These are phyloP conservation scores for Polyplosphaeria fusca DNA, from an alignment of 495 filamentous ascomycete species.

Conservation along the genomic window DNA sequence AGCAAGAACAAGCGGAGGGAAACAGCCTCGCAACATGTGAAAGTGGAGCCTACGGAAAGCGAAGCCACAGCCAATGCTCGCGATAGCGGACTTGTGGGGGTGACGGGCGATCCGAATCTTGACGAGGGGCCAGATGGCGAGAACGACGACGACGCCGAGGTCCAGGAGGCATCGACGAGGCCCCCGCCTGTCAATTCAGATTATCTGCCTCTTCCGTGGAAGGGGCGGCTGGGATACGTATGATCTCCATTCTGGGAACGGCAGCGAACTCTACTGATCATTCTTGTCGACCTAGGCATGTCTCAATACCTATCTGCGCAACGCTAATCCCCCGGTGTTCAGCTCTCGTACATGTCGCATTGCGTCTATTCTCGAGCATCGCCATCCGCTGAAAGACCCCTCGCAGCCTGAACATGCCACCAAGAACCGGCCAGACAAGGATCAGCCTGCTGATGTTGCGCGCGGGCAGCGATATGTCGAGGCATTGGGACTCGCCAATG, in stretches of 20 bases:
- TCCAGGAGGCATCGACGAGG: slow-evolving; percentile 51
- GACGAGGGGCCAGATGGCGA: slow-evolving; percentile 38
- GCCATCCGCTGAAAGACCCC: slow-evolving; percentile 73
- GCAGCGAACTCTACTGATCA: slow-evolving; percentile 1
- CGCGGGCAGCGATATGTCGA: slow-evolving; percentile 72
- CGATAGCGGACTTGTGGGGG: slow-evolving; percentile 18
- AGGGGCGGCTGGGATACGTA: slow-evolving; percentile 87
- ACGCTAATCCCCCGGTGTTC: slow-evolving; percentile 81
- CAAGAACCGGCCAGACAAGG: slow-evolving; percentile 78
- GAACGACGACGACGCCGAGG: slow-evolving; percentile 42
- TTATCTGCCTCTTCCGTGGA: slow-evolving; percentile 88
- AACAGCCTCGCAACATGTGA: slow-evolving; percentile 17
- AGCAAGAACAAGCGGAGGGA: slow-evolving; percentile 24
- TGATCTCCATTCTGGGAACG: slow-evolving; percentile 36
- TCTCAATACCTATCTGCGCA: slow-evolving; percentile 87
- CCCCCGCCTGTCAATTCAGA: slow-evolving; percentile 79
- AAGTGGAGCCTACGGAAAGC: slow-evolving; percentile 11
- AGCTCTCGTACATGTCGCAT: slow-evolving; percentile 90
- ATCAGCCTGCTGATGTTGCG: slow-evolving; percentile 58
- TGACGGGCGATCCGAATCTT: slow-evolving; percentile 40
- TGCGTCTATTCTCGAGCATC: slow-evolving; percentile 82
- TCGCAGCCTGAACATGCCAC: slow-evolving; percentile 71
- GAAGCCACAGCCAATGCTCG: background rate
- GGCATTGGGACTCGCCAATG: slow-evolving; percentile 75
- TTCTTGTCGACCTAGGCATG: slow-evolving; percentile 58